These are phyloP conservation scores for Zangia roseola DNA, from an alignment of 768 basidiomycete genomes.

Conservation along the genomic window DNA sequence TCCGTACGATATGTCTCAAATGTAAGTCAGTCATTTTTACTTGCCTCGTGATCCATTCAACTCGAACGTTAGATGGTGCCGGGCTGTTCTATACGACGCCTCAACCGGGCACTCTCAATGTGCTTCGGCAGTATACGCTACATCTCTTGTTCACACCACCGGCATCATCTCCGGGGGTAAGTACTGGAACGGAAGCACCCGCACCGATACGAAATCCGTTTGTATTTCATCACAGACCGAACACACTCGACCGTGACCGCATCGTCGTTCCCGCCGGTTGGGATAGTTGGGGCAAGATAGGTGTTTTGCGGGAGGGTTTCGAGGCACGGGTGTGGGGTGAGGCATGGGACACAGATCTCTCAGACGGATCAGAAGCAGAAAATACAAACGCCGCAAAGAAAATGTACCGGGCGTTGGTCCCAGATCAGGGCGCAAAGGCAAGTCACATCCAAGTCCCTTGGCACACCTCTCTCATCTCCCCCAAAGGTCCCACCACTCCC, in stretches of 20 bases:
- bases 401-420: slow-evolving; percentile 70
- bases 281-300: slow-evolving; percentile 98
- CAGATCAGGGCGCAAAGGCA: slow-evolving; percentile 74
- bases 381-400: slow-evolving; percentile 58
- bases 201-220: slow-evolving; percentile 74
- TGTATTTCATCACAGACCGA: slow-evolving; percentile 84
- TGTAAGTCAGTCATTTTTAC: slow-evolving; percentile 52
- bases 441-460: slow-evolving; percentile 11
- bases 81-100: slow-evolving; percentile 88
- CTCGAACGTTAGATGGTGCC: slow-evolving; percentile 72
- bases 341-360: slow-evolving; percentile 75
- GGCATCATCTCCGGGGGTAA: slow-evolving; percentile 46
- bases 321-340: slow-evolving; percentile 80
- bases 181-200: slow-evolving; percentile 34
- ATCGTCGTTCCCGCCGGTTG: slow-evolving; percentile 94
- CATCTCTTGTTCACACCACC: slow-evolving; percentile 65
- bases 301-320: slow-evolving; percentile 86
- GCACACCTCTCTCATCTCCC: neutral
- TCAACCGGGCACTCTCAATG: slow-evolving; percentile 68
- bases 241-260: slow-evolving; percentile 88
- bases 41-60: neutral
- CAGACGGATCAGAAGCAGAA: slow-evolving; percentile 38
- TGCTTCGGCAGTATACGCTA: slow-evolving; percentile 80
- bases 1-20: slow-evolving; percentile 88
- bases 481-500: slow-evolving; percentile 62